Percentiles rank a stretch among this genome's conserved stretches.
phyloP scores from a whole-genome alignment of 306 rosid genomes.

The Vigna mungo region DNA sequence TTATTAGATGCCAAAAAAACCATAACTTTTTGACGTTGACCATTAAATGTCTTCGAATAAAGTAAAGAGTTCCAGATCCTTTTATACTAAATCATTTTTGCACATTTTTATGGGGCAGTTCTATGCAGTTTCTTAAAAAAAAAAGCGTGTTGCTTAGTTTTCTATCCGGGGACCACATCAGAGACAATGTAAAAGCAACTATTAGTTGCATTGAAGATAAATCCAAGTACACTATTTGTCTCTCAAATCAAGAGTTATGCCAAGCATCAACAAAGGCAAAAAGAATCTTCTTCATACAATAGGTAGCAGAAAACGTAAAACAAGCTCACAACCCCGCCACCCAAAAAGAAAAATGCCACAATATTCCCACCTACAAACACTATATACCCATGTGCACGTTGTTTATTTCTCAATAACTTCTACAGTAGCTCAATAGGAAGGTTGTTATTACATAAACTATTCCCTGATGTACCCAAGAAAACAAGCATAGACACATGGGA shows the following conservation, averaged over 20 bases:
- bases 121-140: too few relatives aligned
- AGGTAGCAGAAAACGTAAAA: conserved; percentile 4
- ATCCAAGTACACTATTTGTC: too few relatives aligned
- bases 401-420: background rate
- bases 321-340: background rate
- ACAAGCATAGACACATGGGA: too few relatives aligned
- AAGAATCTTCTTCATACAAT: background rate
- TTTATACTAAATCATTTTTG: background rate
- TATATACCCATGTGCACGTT: background rate
- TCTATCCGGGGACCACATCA: too few relatives aligned
- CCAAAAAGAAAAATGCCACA: background rate
- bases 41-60: too few relatives aligned
- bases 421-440: background rate
- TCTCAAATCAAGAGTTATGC: conserved; percentile 4
- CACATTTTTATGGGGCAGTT: background rate
- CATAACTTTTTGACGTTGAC: background rate
- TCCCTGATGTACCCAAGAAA: too few relatives aligned
- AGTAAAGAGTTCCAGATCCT: too few relatives aligned
- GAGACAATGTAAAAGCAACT: too few relatives aligned
- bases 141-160: too few relatives aligned
- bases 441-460: too few relatives aligned
- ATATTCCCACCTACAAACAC: background rate
- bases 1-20: too few relatives aligned
- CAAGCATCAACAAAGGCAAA: background rate
- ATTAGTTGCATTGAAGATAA: too few relatives aligned